Evolutionary conservation across 1,284 basidiomycete genomes (phyloP), one percentile per base, ranked within the genome.

Genomic region (Blastosporella zonata): DNA sequence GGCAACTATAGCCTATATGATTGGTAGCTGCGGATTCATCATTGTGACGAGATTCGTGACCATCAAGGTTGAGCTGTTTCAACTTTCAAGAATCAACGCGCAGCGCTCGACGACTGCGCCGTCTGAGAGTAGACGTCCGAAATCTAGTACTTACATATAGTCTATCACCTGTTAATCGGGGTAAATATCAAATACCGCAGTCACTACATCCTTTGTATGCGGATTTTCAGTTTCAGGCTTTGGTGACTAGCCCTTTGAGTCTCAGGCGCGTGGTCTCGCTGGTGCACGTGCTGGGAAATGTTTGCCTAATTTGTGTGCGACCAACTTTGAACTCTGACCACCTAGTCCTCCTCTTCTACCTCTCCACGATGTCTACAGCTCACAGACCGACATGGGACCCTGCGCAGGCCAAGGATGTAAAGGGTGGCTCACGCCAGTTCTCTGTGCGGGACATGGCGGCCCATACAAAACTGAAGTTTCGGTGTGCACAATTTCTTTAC

Each of bases 401-500:
- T 2, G 88, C 88, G 0, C 88, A 91, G 63, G 88, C 87, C n/a
- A 81, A 80, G 59, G 87, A 90, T 64, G 82, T 87, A 58, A 93
- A 92, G 66, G 87, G 87, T 9, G 91, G 90, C 48, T 93, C 92
- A 39, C 82, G 90, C 54, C 90, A 93, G 65, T 90, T 87, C 69
- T 93, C 91, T 12, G 87, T 90, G 62, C 81, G 89, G 50, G 91
- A 95, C 64, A 88, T 96, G 77, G 90, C 94, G 2, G 78, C 90
- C 3, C 90, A 97, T 66, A 97, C 93, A 1, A 95, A 95, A 69
- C 85, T 97, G 55, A 97, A 97, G 74, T 97, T 97, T 71, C 83
- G 94, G 82, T 90, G 55, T 48, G 57, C 10, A 29, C 29, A 5
- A n/a, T 31, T 31, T 31, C n/a, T 8, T 47, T 49, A 13, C 22